Evolutionary conservation across 176 grass and related monocot species (phyloP).

Genomic region (Eleusine coracana): DNA sequence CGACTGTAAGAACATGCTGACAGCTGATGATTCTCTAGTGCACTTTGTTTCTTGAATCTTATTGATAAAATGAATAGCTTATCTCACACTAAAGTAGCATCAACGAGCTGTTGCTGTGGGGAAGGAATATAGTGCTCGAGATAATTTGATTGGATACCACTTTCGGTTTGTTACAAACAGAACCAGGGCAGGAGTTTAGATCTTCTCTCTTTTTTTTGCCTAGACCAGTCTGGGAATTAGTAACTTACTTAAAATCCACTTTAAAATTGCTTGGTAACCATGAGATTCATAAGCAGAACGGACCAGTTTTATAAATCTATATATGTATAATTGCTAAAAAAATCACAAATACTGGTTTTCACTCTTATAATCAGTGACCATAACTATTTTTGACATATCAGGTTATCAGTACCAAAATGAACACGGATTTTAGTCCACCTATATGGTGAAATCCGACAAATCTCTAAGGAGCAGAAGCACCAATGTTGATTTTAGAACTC

Average conservation of each 20-base stretch:
- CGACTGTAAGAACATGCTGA: constrained; percentile 30
- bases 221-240: too few relatives aligned
- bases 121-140: neutral
- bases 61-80: neutral
- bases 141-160: neutral
- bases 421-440: neutral
- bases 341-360: constrained; percentile 10
- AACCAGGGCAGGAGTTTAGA: constrained; percentile 18
- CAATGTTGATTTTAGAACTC: neutral
- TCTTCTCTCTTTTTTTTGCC: neutral
- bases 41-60: constrained; percentile 12
- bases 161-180: neutral
- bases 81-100: constrained; percentile 9
- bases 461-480: neutral
- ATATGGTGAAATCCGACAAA: neutral
- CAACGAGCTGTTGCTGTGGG: constrained; percentile 1
- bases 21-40: constrained; percentile 12
- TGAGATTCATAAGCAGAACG: neutral
- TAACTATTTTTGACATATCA: constrained; percentile 27
- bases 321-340: constrained; percentile 6
- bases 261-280: neutral
- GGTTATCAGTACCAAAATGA: constrained; percentile 11
- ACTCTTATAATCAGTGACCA: constrained; percentile 4
- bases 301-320: constrained; percentile 10
- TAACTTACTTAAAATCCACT: constrained; percentile 9